Evolutionary conservation across 371 early-diverging fungal genomes (phyloP).

Genomic region (Ecytonucleospora hepatopenaei): DNA sequence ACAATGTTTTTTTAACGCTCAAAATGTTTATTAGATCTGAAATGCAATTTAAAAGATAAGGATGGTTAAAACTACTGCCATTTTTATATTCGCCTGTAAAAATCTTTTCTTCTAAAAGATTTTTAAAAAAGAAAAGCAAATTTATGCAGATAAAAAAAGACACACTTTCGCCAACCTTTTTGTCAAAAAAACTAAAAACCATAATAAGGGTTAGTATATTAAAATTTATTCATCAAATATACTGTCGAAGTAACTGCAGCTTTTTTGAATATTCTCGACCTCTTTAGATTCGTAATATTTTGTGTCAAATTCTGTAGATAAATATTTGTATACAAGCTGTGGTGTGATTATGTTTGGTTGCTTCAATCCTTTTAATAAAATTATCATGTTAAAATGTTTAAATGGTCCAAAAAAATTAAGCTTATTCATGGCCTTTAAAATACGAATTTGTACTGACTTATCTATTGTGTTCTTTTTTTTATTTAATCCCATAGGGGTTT

Average conservation of each 20-base stretch:
- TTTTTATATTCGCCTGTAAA: not conserved
- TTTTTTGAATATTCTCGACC: not conserved
- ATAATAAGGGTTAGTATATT: too few species aligned
- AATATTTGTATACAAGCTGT: constrained; percentile 51
- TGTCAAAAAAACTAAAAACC: too few species aligned
- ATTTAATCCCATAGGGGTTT: not conserved
- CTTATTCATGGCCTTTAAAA: constrained; percentile 51
- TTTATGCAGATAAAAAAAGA: too few species aligned
- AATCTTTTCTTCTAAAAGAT: constrained; percentile 23
- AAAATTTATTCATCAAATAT: not conserved
- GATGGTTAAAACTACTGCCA: constrained; percentile 8
- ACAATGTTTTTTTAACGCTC: constrained; percentile 45
- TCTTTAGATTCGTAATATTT: constrained; percentile 12
- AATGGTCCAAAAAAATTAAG: constrained; percentile 40
- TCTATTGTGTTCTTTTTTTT: constrained; percentile 46
- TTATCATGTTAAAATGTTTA: constrained; percentile 49
- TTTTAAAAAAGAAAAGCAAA: too few species aligned
- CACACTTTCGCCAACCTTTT: too few species aligned
- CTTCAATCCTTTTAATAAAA: constrained; percentile 48
- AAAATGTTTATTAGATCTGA: constrained; percentile 13
- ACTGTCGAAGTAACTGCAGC: not conserved
- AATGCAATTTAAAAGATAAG: constrained; percentile 5
- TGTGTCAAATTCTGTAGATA: constrained; percentile 28
- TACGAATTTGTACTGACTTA: constrained; percentile 50
- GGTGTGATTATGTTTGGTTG: constrained; percentile 53